phyloP scores from a whole-genome alignment of 163 green algal species.

The Dunaliella salina region DNA sequence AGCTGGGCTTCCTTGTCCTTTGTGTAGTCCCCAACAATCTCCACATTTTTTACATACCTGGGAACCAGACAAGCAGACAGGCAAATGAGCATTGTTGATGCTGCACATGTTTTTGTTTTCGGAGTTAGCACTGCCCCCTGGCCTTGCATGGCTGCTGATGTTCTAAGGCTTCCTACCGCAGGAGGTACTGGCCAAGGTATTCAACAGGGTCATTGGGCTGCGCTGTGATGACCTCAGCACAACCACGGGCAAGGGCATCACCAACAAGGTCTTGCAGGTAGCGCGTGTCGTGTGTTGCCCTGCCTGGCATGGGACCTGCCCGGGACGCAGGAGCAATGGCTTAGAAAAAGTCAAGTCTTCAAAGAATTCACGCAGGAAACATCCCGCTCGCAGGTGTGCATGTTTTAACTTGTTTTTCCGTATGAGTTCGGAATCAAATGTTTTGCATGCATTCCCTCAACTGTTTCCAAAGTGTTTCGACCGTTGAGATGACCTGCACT shows the following conservation, averaged over 20 bases:
- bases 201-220: slow-evolving; percentile 63
- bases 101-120: too few species aligned
- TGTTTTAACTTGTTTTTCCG: too few species aligned
- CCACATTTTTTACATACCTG: slow-evolving; percentile 52
- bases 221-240: slow-evolving; percentile 40
- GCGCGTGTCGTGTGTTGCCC: slow-evolving; percentile 25
- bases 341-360: too few species aligned
- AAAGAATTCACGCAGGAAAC: too few species aligned
- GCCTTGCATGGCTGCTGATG: too few species aligned
- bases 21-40: slow-evolving; percentile 39
- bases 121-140: too few species aligned
- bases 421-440: too few species aligned
- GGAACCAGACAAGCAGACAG: slow-evolving; percentile 3
- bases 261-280: slow-evolving; percentile 62
- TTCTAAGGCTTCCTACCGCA: slow-evolving; percentile 11
- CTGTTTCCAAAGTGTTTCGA: too few species aligned
- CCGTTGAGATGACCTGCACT: too few species aligned
- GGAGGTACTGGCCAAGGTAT: slow-evolving; percentile 62
- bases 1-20: slow-evolving; percentile 38
- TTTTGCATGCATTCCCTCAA: too few species aligned
- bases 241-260: slow-evolving; percentile 52
- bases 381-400: too few species aligned
- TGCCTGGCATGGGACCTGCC: slow-evolving; percentile 7
- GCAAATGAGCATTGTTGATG: neutral
- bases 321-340: too few species aligned